A percentile compares a stretch with the other conserved stretches of the same genome.
These are phyloP conservation scores for Aristolochia fimbriata DNA, from an alignment of 164 flowering plant genomes.

Conservation along the genomic window DNA sequence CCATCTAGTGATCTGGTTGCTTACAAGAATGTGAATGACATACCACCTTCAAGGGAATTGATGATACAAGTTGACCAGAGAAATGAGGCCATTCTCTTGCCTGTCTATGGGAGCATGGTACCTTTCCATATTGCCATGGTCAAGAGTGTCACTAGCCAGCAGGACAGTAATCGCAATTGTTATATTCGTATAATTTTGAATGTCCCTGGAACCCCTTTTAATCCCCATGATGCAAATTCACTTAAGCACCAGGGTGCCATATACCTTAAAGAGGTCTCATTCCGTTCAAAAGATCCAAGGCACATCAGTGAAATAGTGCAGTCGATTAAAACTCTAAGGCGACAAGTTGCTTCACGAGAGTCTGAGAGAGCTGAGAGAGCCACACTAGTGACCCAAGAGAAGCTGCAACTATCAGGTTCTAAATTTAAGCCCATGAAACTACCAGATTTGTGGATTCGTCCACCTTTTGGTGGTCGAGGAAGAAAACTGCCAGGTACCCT, in stretches of 20 bases:
- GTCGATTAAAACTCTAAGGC: constrained; percentile 53
- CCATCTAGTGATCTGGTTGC: constrained; percentile 44
- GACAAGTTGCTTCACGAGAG: constrained; percentile 70
- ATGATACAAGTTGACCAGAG: constrained; percentile 77
- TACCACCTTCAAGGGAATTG: constrained; percentile 49
- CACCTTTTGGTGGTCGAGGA: constrained; percentile 62
- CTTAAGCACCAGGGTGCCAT: constrained; percentile 48
- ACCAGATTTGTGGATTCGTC: constrained; percentile 68
- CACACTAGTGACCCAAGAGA: constrained; percentile 78
- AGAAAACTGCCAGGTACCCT: constrained; percentile 59
- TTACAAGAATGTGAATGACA: constrained; percentile 54
- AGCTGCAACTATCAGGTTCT: constrained; percentile 45
- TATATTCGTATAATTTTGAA: constrained; percentile 73
- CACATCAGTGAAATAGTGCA: constrained; percentile 78
- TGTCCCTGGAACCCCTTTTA: constrained; percentile 69
- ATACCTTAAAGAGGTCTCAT: constrained; percentile 76
- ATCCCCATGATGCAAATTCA: constrained; percentile 48
- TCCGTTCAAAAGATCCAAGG: constrained; percentile 75
- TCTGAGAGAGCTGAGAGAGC: constrained; percentile 87
- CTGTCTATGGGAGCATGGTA: constrained; percentile 69
- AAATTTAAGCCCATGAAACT: constrained; percentile 58
- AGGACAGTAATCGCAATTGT: constrained; percentile 36
- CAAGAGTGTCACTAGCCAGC: constrained; percentile 65
- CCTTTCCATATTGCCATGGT: constrained; percentile 76
- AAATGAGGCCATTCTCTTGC: constrained; percentile 66